Percentiles rank a stretch among this genome's conserved stretches.
phyloP scores from a whole-genome alignment of 371 early-diverging fungal species.

The Apophysomyces ossiformis region DNA sequence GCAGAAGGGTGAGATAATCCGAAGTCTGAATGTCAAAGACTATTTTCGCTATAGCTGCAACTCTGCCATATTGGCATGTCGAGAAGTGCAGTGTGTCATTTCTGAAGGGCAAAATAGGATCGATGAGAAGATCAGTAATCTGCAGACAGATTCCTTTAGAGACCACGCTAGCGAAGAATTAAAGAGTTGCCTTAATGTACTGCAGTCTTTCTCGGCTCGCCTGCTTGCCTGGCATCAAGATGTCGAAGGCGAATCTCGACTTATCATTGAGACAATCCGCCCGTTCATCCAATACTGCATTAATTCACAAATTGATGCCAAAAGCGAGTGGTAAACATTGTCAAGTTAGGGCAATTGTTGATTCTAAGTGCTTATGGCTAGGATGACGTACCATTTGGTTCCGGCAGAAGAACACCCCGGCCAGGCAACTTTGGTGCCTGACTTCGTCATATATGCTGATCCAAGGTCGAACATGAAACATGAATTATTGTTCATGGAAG shows the following conservation, averaged over 20 bases:
- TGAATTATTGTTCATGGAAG: slow-evolving; percentile 29
- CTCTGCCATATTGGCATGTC: too few relatives aligned
- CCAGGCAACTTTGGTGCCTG: slow-evolving; percentile 22
- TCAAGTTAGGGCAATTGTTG: neutral
- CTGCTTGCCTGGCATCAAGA: neutral
- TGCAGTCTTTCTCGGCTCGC: neutral
- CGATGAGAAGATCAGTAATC: neutral
- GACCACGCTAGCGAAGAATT: too few relatives aligned
- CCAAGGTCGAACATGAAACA: slow-evolving; percentile 12
- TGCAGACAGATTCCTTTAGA: too few relatives aligned
- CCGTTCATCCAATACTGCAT: neutral
- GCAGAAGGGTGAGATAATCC: too few relatives aligned
- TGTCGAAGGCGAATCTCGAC: neutral
- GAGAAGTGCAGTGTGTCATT: too few relatives aligned
- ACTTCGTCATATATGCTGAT: slow-evolving; percentile 21
- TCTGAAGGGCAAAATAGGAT: neutral
- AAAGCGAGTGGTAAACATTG: neutral
- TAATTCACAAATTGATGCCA: neutral
- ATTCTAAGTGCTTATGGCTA: too few relatives aligned
- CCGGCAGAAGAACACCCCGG: slow-evolving; percentile 17
- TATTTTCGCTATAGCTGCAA: too few relatives aligned
- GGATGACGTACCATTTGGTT: too few relatives aligned
- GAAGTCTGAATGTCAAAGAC: too few relatives aligned
- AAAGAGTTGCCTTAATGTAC: too few relatives aligned
- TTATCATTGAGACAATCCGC: neutral